phyloP scores from a whole-genome alignment of 257 asterid species.

The Solanum raphanifolium region DNA sequence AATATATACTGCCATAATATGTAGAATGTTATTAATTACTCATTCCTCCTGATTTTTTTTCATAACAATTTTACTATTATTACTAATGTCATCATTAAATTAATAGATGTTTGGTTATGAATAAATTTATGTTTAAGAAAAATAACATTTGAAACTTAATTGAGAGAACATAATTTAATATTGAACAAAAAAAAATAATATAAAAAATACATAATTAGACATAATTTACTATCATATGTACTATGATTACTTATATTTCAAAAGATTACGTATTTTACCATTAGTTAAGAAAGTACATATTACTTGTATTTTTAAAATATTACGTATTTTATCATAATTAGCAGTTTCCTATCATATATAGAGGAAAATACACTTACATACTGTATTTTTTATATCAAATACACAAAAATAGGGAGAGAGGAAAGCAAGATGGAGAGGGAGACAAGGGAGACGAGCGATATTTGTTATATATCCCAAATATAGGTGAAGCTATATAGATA shows the following conservation, averaged over 20 bases:
- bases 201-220: background rate
- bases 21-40: background rate
- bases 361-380: too few species aligned
- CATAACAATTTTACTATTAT: background rate
- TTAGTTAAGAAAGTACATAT: too few species aligned
- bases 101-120: background rate
- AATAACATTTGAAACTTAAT: background rate
- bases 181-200: background rate
- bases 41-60: background rate
- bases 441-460: background rate
- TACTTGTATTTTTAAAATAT: too few species aligned
- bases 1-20: background rate
- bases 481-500: too few species aligned
- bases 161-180: background rate
- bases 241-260: background rate
- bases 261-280: too few species aligned
- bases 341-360: too few species aligned
- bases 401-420: too few species aligned
- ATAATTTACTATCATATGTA: too few species aligned
- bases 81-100: too few species aligned
- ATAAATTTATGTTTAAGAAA: background rate
- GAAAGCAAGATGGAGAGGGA: too few species aligned
- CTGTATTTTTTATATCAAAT: fast-evolving
- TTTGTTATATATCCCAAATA: too few species aligned
- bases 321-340: too few species aligned